Conservation (phyloP, 2,329 filamentous ascomycete genomes). For the Clonostachys rosea region DNA sequence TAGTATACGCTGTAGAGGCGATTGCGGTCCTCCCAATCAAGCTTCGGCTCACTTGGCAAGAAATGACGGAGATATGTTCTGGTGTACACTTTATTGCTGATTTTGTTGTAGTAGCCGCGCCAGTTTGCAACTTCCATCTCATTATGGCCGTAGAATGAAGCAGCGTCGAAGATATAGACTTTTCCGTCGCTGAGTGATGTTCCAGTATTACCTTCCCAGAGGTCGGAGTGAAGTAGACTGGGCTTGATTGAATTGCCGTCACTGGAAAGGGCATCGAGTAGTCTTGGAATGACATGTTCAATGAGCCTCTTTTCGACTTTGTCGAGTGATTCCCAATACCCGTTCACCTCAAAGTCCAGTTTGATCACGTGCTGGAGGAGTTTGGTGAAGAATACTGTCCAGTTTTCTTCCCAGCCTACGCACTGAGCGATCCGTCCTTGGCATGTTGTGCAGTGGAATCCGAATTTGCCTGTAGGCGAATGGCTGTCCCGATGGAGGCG, state of each 20-base stretch:
- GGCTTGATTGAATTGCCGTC: constrained; percentile 23
- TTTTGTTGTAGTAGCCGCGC: constrained; percentile 2
- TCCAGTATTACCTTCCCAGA: constrained; percentile 33
- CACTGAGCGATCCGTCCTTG: constrained; percentile 16
- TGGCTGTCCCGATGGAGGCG: not conserved
- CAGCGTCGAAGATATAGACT: constrained; percentile 31
- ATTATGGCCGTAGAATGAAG: constrained; percentile 34
- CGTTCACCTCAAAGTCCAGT: not conserved
- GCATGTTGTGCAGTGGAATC: constrained; percentile 22
- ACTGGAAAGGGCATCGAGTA: constrained; percentile 17
- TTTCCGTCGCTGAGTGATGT: constrained; percentile 17
- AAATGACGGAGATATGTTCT: not conserved
- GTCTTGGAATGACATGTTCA: constrained; percentile 18
- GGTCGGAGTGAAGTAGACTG: constrained; percentile 35
- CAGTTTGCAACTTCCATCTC: constrained; percentile 14
- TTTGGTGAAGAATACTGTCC: constrained; percentile 22
- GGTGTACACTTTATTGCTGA: not conserved
- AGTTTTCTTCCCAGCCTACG: constrained; percentile 21
- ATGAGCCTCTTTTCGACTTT: constrained; percentile 8
- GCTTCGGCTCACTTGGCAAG: not conserved
- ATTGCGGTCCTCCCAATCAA: not conserved
- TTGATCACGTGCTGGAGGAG: not conserved
- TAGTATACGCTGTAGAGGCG: not conserved
- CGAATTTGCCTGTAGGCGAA: constrained; percentile 17
- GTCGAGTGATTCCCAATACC: constrained; percentile 7